Base-by-base conservation (phyloP, 805 yeast genomes). In the Candida tibetensis region DNA sequence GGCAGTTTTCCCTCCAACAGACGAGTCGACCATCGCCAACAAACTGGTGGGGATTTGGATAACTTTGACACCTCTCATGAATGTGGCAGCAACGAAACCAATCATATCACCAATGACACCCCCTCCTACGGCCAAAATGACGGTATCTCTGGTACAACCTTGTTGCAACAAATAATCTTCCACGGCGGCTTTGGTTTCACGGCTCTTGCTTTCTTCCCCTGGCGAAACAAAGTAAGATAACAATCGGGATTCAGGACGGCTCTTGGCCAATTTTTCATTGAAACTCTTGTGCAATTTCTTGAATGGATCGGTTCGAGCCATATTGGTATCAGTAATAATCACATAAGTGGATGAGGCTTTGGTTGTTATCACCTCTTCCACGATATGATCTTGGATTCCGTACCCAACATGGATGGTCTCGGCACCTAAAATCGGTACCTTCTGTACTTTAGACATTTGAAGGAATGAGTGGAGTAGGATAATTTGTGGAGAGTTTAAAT, bases 21-120 rank as follows among this genome's bases (percentile, higher is more conserved):
- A 87, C 8, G 97, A 89, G 62, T 93, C 99, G 23, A 93, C 99
- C 99, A 93, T 93, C 6, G 99, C 83, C 46, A 93, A 73, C 47
- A 93, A 66, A 23, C 96, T 85, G 5, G 99, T 93, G 39, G 99
- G 99, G 19, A 93, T 74, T 62, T 93, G 99, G 30, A 89, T 82
- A 40, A 89, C 88, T 46, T 96, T 76, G 6, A 93, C 95, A 40
- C 99, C 99, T 59, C 99, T 78, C 99, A 93, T 93, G 62, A 93
- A 93, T 2, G 99, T 93, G 22, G 99, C 91, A n/a, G 99, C 99
- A 29, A 93, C 98, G 59, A 80, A 93, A 3, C 99, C 99, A 48
- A 91, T 86, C 99, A 93, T 91, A 58, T 93, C 99, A 43, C 99
- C 99, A 62, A 93, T 91, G 36, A 93, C 95, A 52, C 99, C 99